Conservation (phyloP, 2,329 filamentous ascomycete species). For the Helotiales sp. region DNA sequence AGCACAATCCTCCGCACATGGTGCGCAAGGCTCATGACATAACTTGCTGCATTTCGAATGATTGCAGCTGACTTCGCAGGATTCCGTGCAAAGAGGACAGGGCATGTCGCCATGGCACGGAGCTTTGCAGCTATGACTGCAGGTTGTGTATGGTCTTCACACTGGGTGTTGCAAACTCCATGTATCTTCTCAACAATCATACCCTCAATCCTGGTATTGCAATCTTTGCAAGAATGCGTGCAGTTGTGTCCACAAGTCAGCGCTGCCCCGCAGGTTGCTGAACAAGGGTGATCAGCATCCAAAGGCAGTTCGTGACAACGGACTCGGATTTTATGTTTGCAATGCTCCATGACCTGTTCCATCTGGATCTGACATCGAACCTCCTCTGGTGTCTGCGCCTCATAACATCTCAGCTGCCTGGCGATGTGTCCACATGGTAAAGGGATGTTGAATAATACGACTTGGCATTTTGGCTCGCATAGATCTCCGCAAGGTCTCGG, state of each 20-base stretch:
- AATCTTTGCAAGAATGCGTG: conserved; percentile 47
- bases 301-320: conserved; percentile 50
- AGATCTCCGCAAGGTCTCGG: conserved; percentile 43
- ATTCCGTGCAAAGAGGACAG: conserved; percentile 48
- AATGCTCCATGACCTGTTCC: conserved; percentile 50
- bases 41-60: conserved; percentile 55
- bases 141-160: conserved; percentile 53
- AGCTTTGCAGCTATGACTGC: conserved; percentile 52
- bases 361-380: conserved; percentile 53
- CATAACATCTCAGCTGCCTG: conserved; percentile 38
- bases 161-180: conserved; percentile 47
- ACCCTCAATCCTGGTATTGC: conserved; percentile 41
- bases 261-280: conserved; percentile 43
- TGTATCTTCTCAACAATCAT: conserved; percentile 41
- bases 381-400: conserved; percentile 42
- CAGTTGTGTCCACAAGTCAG: no score
- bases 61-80: conserved; percentile 56
- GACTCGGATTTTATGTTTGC: conserved; percentile 52
- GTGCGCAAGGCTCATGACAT: conserved; percentile 61
- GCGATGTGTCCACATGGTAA: conserved; percentile 45
- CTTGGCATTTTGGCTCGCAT: conserved; percentile 41
- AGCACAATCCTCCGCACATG: conserved; percentile 60
- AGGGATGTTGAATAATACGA: conserved; percentile 33
- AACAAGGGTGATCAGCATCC: conserved; percentile 45
- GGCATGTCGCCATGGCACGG: conserved; percentile 51